Base-by-base conservation (phyloP, 225 moss, liverwort and hornwort species). In the Straminergon stramineum region DNA sequence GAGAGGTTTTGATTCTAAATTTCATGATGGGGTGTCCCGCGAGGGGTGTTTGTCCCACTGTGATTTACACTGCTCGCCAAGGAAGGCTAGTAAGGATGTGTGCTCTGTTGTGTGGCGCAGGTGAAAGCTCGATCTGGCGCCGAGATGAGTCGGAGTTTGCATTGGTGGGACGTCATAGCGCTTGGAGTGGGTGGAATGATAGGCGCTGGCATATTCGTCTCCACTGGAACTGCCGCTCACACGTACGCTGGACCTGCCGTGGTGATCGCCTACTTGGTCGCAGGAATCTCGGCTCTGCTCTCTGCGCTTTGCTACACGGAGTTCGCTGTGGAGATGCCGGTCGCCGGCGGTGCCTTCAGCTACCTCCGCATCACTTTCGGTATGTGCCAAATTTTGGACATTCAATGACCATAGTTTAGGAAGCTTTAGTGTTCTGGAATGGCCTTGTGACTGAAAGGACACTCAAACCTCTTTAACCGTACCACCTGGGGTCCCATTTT, bases 131-230 rank as follows among this genome's bases (percentile, higher is more conserved):
- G 90, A 71, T 92, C 96, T 20, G 98, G 96, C 58, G 94, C 92
- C 13, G 94, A 95, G 90, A 92, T 99, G 95, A 93, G 91, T 81
- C 92, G 96, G 88, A 94, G 90, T 55, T 90, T 99, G 94, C 94
- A 95, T 76, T 99, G 98, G 98, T 99, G 96, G 91, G 97, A 99
- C 88, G 94, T 97, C 17, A 93, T 96, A 75, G 95, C 93, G 41
- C 92, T 99, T 92, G 98, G 98, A 20, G 98, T 99, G 78, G 98
- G 98, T 15, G 98, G 98, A 21, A 99, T 99, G 98, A 91, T 99
- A 56, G 98, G 98, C 8, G 96, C 98, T 17, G 98, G 98, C 75
- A 95, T 97, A 84, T 99, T 99, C 65, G 97, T 99, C 79, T 95
- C 97, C 78, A 97, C 98, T 8, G 98, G 98, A 28, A 91, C 85